Conservation (phyloP, 2,329 filamentous ascomycete species). For the Trichothecium roseum region DNA sequence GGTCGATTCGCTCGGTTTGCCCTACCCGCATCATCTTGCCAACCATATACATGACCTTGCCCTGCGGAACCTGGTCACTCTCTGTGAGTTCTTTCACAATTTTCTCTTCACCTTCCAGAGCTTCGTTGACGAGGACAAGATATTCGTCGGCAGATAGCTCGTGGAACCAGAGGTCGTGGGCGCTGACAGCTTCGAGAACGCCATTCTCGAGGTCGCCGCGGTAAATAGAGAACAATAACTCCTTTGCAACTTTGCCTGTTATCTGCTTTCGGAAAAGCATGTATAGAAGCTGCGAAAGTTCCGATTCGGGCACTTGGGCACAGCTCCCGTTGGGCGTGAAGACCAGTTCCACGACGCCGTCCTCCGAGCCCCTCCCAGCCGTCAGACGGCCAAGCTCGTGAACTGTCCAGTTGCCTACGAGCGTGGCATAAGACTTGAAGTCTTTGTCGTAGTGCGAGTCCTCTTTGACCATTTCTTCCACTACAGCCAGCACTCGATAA, state of each 20-base stretch:
- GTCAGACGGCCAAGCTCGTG: conserved; percentile 65
- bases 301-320: conserved; percentile 29
- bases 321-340: conserved; percentile 38
- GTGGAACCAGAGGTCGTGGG: conserved; percentile 42
- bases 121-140: conserved; percentile 30
- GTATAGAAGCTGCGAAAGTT: conserved; percentile 40
- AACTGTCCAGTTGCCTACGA: conserved; percentile 57
- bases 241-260: conserved; percentile 46
- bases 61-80: conserved; percentile 37
- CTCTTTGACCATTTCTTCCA: conserved; percentile 22
- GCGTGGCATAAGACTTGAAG: conserved; percentile 27
- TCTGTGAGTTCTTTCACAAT: conserved; percentile 34
- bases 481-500: conserved; percentile 48
- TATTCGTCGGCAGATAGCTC: conserved; percentile 40
- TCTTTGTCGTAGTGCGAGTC: conserved; percentile 12
- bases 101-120: conserved; percentile 33
- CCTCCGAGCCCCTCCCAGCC: conserved; percentile 31
- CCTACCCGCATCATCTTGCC: conserved; percentile 48
- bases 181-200: conserved; percentile 34
- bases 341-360: conserved; percentile 19
- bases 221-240: conserved; percentile 43
- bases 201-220: conserved; percentile 31
- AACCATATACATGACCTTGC: conserved; percentile 51
- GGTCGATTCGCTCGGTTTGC: conserved; percentile 43
- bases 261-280: conserved; percentile 38